phyloP scores from a whole-genome alignment of 2,329 filamentous ascomycete genomes.

The Cladosporium sp. region DNA sequence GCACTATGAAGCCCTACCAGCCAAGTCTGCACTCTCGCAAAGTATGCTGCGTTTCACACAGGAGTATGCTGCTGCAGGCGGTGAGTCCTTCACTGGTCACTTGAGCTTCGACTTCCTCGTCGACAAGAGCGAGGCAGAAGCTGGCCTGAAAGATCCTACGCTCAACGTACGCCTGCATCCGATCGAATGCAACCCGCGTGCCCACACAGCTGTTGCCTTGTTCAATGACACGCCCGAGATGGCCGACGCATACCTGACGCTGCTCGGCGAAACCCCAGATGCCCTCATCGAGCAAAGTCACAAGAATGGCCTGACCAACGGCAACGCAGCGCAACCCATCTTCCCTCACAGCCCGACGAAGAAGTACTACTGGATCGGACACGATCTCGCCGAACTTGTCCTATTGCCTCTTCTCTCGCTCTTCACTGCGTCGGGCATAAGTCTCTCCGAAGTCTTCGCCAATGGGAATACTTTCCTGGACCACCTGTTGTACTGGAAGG shows the following conservation, averaged over 20 bases:
- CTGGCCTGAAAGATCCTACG: constrained; percentile 27
- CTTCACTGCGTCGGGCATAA: constrained; percentile 32
- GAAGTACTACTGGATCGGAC: constrained; percentile 65
- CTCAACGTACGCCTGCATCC: constrained; percentile 54
- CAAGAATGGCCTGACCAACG: constrained; percentile 26
- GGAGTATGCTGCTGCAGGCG: constrained; percentile 54
- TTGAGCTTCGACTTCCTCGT: constrained; percentile 72
- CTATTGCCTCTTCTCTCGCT: constrained; percentile 50
- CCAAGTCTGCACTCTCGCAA: constrained; percentile 54
- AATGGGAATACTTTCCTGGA: constrained; percentile 38
- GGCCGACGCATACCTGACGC: constrained; percentile 53
- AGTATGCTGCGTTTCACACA: constrained; percentile 67
- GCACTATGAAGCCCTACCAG: constrained; percentile 63
- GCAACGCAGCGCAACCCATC: constrained; percentile 28
- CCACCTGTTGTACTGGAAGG: constrained; percentile 50
- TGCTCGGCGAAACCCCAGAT: constrained; percentile 39
- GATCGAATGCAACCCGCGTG: constrained; percentile 71
- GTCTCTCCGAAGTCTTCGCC: constrained; percentile 28
- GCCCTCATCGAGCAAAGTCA: neutral
- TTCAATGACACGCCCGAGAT: constrained; percentile 53
- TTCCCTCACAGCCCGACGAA: constrained; percentile 24
- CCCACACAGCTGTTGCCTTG: constrained; percentile 66
- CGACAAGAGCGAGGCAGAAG: constrained; percentile 45
- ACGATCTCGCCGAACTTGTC: constrained; percentile 60
- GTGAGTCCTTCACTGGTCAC: constrained; percentile 64